Percentiles rank a stretch among this genome's conserved stretches.
These are phyloP conservation scores for Albophoma yamanashiensis DNA, from an alignment of 2,329 filamentous ascomycete species.

Conservation along the genomic window DNA sequence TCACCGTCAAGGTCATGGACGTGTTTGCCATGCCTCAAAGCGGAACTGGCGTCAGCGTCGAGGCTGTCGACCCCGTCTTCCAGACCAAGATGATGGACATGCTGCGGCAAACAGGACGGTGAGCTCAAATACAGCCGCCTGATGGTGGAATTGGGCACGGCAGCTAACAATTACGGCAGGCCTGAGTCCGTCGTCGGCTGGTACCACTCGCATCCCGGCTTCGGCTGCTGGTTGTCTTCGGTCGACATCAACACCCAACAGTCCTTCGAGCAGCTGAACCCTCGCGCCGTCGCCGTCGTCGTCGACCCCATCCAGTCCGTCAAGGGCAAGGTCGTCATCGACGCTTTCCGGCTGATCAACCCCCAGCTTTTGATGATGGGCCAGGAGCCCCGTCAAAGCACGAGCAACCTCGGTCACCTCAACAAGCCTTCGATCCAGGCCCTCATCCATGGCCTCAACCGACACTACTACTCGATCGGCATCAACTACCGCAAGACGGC, in stretches of 20 bases:
- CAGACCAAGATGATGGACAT: slow-evolving; percentile 99
- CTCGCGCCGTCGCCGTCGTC: slow-evolving; percentile 92
- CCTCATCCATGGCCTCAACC: slow-evolving; percentile 92
- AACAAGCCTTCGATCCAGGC: slow-evolving; percentile 99
- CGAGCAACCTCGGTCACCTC: slow-evolving; percentile 91
- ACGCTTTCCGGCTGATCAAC: slow-evolving; percentile 97
- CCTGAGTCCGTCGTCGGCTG: slow-evolving; percentile 96
- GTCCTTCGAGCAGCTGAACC: slow-evolving; percentile 97
- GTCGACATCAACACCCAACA: slow-evolving; percentile 99
- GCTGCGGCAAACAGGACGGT: slow-evolving; percentile 94
- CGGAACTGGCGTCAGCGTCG: slow-evolving; percentile 94
- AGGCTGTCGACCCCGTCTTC: slow-evolving; percentile 96
- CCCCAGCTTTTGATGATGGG: slow-evolving; percentile 96
- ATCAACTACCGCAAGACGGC: slow-evolving; percentile 98
- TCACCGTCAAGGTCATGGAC: slow-evolving; percentile 95
- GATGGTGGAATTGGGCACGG: slow-evolving; percentile 6
- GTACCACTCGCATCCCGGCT: slow-evolving; percentile 99
- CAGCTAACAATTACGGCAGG: slow-evolving; percentile 31
- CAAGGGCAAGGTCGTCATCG: slow-evolving; percentile 98
- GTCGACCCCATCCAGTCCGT: slow-evolving; percentile 98
- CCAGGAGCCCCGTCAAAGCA: slow-evolving; percentile 94
- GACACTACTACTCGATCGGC: slow-evolving; percentile 98
- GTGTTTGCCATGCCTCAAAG: slow-evolving; percentile 99
- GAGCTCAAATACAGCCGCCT: slow-evolving; percentile 18
- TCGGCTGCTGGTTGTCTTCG: slow-evolving; percentile 97